Percentiles rank a stretch among this genome's conserved stretches.
Conservation (phyloP, 1,139 yeast species). For the Kodamaea alishanica region DNA sequence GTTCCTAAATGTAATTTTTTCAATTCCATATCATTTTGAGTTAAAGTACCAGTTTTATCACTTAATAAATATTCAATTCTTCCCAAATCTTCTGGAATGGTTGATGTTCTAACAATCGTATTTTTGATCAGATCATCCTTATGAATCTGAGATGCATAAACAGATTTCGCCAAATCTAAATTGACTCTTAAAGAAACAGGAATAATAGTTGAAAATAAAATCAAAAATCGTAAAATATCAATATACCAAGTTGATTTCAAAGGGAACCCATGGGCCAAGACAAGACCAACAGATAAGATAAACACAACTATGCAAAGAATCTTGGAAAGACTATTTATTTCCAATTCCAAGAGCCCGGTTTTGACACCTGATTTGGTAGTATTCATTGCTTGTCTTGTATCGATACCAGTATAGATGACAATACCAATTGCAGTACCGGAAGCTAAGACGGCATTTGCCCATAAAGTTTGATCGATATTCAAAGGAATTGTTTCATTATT, state of each 20-base stretch:
- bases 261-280: slow-evolving; percentile 74
- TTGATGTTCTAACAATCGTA: slow-evolving; percentile 92
- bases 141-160: slow-evolving; percentile 92
- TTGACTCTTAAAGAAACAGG: slow-evolving; percentile 95
- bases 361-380: slow-evolving; percentile 89
- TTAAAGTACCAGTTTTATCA: slow-evolving; percentile 96
- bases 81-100: slow-evolving; percentile 97
- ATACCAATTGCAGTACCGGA: slow-evolving; percentile 89
- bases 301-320: slow-evolving; percentile 86
- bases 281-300: slow-evolving; percentile 69
- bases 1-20: slow-evolving; percentile 89
- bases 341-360: slow-evolving; percentile 83
- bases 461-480: slow-evolving; percentile 83
- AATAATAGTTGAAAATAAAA: slow-evolving; percentile 88
- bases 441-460: slow-evolving; percentile 98
- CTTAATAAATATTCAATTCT: slow-evolving; percentile 87
- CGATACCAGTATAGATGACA: slow-evolving; percentile 84
- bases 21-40: slow-evolving; percentile 97
- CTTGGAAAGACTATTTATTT: slow-evolving; percentile 84
- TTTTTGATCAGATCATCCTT: slow-evolving; percentile 77
- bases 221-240: slow-evolving; percentile 83
- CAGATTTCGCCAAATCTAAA: slow-evolving; percentile 91
- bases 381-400: slow-evolving; percentile 92
- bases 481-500: slow-evolving; percentile 61
- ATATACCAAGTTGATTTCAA: slow-evolving; percentile 70